Evolutionary conservation across 352 stramenopile genomes (phyloP).

Genomic region (Globisporangium acanthophoron): DNA sequence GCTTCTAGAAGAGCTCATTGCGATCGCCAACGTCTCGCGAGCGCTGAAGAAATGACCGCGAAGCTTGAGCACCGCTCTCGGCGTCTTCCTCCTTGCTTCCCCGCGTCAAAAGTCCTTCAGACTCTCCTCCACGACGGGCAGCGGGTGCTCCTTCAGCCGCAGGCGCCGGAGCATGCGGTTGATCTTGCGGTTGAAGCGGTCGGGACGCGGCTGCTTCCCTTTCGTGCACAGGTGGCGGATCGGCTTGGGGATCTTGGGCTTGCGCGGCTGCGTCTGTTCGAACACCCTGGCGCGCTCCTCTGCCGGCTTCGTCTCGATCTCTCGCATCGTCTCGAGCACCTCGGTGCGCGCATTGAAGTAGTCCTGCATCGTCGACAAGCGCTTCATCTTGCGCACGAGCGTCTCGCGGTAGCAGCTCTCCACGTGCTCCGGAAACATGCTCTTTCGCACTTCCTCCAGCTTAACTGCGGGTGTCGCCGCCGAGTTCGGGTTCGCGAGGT

Average conservation of each 20-base stretch:
- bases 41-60: conserved; percentile 16
- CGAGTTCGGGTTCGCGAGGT: conserved; percentile 16
- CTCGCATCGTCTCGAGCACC: conserved; percentile 45
- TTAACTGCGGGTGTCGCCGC: conserved; percentile 21
- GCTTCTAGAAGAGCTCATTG: conserved; percentile 69
- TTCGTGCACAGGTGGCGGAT: conserved; percentile 24
- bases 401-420: conserved; percentile 46
- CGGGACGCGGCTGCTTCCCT: conserved; percentile 42
- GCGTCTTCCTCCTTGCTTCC: neutral
- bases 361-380: conserved; percentile 36
- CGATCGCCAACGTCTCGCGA: conserved; percentile 50
- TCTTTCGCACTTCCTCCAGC: conserved; percentile 47
- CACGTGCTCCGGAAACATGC: conserved; percentile 43
- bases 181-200: conserved; percentile 77
- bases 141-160: conserved; percentile 53
- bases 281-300: conserved; percentile 19
- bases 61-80: neutral
- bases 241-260: conserved; percentile 69
- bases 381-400: conserved; percentile 54
- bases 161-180: conserved; percentile 75
- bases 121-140: conserved; percentile 74
- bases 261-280: conserved; percentile 30
- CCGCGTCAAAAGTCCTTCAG: conserved; percentile 42
- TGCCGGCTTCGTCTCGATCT: conserved; percentile 13
- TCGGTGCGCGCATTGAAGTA: conserved; percentile 46